Base-by-base conservation (phyloP, 768 basidiomycete genomes). In the Suillus subluteus region DNA sequence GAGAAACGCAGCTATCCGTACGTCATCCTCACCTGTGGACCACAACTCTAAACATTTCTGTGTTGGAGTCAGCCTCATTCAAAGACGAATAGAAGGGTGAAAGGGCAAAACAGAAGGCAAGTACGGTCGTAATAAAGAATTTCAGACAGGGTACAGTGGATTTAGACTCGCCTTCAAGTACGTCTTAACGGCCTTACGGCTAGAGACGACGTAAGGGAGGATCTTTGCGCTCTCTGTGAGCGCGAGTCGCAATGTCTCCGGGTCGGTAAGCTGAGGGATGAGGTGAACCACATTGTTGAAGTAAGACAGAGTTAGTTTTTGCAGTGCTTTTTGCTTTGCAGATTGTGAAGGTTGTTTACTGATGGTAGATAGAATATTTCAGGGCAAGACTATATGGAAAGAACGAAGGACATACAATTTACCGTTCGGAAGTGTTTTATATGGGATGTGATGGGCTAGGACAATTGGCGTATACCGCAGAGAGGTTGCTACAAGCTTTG, bases 401-500 rank as follows among this genome's bases (percentile, higher is more conserved):
- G 13, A 11, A 32, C 18, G 23, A 18, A 52, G 43, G 43, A 83
- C 93, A 59, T 73, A 97, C 96, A 92, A 91, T 85, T 91, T 93
- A 62, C 96, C 98, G 70, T 89, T 89, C 1, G 89, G 74, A 32
- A 90, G 83, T 2, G 86, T 89, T 80, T 95, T 97, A 81, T 88
- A 95, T 0, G 97, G 96, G 43, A 92, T 82, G 71, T 98, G 96
- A 73, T 96, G 90, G 59, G 87, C 84, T 21, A 99, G 84, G 9
- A 98, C 85, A 48, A 98, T 84, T 2, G 98, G 96, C 0, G 96
- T 96, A 78, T 94, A 99, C 73, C 88, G 88, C 35, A 99, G 82
- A 2, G 95, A 81, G 0, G 96, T 97, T 13, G 87, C 87, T 54
- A 99, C 83, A 26, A 99, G 84, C 80, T 98, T 98, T 81, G 91